A percentile compares a stretch with the other conserved stretches of the same genome.
phyloP scores from a whole-genome alignment of 768 basidiomycete species.

The Cubamyces sp. region DNA sequence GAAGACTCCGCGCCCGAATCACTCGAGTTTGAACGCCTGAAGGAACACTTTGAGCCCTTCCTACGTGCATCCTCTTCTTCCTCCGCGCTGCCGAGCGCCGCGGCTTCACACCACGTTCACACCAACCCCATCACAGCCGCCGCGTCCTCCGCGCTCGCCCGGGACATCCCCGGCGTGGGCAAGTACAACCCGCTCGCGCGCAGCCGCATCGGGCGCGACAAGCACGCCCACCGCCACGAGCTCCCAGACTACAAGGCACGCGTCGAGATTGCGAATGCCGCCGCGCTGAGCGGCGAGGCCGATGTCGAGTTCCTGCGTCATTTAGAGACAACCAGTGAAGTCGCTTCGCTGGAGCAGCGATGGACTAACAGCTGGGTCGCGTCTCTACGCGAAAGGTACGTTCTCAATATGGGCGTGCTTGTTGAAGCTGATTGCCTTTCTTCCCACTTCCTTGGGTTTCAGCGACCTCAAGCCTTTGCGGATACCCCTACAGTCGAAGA shows the following conservation, averaged over 20 bases:
- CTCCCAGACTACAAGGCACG: conserved; percentile 78
- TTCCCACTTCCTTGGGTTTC: conserved; percentile 1
- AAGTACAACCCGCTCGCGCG: conserved; percentile 72
- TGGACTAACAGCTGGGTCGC: conserved; percentile 83
- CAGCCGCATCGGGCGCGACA: conserved; percentile 57
- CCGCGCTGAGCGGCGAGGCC: conserved; percentile 58
- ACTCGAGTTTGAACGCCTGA: conserved; percentile 90
- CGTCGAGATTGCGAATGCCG: conserved; percentile 62
- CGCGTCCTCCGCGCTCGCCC: conserved; percentile 88
- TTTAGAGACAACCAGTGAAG: conserved; percentile 61
- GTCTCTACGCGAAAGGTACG: conserved; percentile 67
- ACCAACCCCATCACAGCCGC: conserved; percentile 81
- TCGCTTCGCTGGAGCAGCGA: conserved; percentile 75
- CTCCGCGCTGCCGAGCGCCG: conserved; percentile 57
- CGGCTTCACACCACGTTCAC: conserved; percentile 74
- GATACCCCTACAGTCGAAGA: conserved; percentile 90
- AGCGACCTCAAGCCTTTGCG: conserved; percentile 88
- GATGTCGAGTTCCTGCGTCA: conserved; percentile 74
- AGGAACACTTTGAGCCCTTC: conserved; percentile 97
- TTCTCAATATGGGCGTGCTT: conserved; percentile 18
- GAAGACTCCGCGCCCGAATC: conserved; percentile 86
- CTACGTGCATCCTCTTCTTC: conserved; percentile 82
- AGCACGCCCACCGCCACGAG: conserved; percentile 72
- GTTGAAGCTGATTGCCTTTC: conserved; percentile 9
- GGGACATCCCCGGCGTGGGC: conserved; percentile 82